Percentiles rank a stretch among this genome's conserved stretches.
phyloP scores from a whole-genome alignment of 495 filamentous ascomycete genomes.

The Thermothielavioides terrestris region DNA sequence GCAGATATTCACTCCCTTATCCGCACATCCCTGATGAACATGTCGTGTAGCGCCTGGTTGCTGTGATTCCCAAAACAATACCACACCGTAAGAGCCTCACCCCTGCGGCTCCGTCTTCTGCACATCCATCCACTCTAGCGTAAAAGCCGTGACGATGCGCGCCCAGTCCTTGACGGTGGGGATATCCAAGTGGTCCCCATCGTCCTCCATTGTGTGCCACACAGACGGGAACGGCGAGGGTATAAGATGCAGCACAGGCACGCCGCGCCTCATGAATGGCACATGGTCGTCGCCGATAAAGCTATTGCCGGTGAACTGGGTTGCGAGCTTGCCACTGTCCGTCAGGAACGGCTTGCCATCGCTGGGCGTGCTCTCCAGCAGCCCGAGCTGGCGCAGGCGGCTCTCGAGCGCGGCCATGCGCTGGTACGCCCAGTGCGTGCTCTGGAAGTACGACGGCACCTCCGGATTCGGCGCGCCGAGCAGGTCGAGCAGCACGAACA shows the following conservation, averaged over 20 bases:
- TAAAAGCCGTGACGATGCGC: conserved; percentile 66
- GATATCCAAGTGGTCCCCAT: conserved; percentile 73
- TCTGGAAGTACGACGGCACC: conserved; percentile 71
- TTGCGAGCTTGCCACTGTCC: conserved; percentile 45
- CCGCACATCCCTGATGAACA: too few species aligned
- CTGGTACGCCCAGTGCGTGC: conserved; percentile 86
- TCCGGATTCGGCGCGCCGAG: conserved; percentile 57
- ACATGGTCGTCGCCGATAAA: conserved; percentile 70
- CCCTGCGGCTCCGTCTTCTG: conserved; percentile 17
- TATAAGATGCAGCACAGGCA: conserved; percentile 76
- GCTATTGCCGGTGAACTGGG: conserved; percentile 30
- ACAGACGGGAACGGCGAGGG: conserved; percentile 67
- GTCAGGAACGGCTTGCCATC: conserved; percentile 32
- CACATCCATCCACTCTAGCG: conserved; percentile 72
- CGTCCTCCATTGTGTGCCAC: conserved; percentile 75
- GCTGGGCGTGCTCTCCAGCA: conserved; percentile 28
- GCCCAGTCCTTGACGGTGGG: conserved; percentile 78
- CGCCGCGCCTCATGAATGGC: conserved; percentile 72
- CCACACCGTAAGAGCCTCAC: too few species aligned
- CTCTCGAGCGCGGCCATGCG: conserved; percentile 58
- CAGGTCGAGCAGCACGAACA: conserved; percentile 86
- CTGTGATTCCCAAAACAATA: too few species aligned
- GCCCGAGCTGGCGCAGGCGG: conserved; percentile 48
- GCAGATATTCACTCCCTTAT: too few species aligned
- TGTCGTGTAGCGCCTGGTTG: neutral